These are phyloP conservation scores for Arctium minus DNA, from an alignment of 129 eudicot genomes.

Conservation along the genomic window DNA sequence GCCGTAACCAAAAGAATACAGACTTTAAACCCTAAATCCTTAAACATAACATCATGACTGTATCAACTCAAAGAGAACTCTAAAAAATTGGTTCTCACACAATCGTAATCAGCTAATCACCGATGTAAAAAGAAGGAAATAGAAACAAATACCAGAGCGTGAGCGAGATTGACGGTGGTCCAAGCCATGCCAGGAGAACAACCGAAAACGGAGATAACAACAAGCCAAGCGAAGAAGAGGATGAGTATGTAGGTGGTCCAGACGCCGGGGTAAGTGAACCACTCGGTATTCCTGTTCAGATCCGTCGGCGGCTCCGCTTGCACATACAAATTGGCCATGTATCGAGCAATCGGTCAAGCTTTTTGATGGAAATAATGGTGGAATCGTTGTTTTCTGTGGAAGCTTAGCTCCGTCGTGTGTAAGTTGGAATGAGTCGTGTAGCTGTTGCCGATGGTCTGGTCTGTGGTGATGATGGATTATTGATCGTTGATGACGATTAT, in stretches of 20 bases:
- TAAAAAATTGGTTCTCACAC: background rate
- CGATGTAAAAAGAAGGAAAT: background rate
- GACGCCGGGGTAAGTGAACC: conserved; percentile 97
- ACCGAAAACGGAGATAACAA: conserved; percentile 66
- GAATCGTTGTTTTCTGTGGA: background rate
- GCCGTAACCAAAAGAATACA: background rate
- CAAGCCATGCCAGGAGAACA: conserved; percentile 95
- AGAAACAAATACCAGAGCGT: conserved; percentile 48
- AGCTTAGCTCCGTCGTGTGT: background rate
- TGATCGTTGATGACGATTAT: conserved; percentile 13
- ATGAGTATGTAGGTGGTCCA: conserved; percentile 85
- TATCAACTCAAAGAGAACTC: background rate
- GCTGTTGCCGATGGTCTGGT: conserved; percentile 14
- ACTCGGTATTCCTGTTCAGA: conserved; percentile 87
- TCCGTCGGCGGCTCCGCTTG: conserved; percentile 83
- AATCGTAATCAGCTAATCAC: background rate
- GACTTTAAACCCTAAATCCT: conserved; percentile 18
- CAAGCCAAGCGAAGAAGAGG: conserved; percentile 85
- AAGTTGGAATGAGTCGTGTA: conserved; percentile 1
- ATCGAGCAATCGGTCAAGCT: background rate
- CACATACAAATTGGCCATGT: conserved; percentile 71
- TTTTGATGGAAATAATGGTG: background rate
- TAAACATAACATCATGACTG: background rate
- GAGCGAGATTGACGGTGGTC: conserved; percentile 83
- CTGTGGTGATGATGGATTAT: conserved; percentile 7